Conservation (phyloP, 2,329 filamentous ascomycete species). For the Chalara sp. region DNA sequence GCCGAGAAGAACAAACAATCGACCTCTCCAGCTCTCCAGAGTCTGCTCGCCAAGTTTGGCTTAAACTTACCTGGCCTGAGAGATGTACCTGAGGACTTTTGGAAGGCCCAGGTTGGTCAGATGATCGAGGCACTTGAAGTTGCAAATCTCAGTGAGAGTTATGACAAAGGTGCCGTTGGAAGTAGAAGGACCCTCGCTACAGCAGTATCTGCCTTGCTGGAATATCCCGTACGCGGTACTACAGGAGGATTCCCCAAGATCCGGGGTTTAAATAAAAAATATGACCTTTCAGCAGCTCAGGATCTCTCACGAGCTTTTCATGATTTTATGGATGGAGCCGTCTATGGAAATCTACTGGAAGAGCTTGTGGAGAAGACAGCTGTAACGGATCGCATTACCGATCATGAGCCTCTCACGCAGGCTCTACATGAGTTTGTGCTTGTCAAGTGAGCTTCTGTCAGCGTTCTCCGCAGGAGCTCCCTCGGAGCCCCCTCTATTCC, state of each 20-base stretch:
- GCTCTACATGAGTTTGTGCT: conserved; percentile 62
- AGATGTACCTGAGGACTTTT: conserved; percentile 57
- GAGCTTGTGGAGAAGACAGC: conserved; percentile 55
- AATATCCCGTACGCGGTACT: conserved; percentile 8
- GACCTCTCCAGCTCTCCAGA: conserved; percentile 59
- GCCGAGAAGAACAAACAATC: conserved; percentile 33
- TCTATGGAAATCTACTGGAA: conserved; percentile 63
- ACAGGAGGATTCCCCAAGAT: conserved; percentile 32
- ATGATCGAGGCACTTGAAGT: conserved; percentile 56
- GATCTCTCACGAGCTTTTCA: conserved; percentile 61
- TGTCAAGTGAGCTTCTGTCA: conserved; percentile 28
- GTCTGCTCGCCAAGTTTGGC: conserved; percentile 57
- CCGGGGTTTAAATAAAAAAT: conserved; percentile 31
- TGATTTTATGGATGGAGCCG: conserved; percentile 55
- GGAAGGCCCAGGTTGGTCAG: conserved; percentile 53
- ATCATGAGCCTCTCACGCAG: conserved; percentile 54
- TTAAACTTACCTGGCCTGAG: conserved; percentile 60
- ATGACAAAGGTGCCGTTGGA: conserved; percentile 71
- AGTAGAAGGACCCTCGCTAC: conserved; percentile 70
- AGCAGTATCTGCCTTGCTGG: conserved; percentile 25
- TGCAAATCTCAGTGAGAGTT: conserved; percentile 71
- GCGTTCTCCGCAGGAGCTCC: neutral
- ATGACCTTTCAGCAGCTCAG: conserved; percentile 51
- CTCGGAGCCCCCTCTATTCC: neutral
- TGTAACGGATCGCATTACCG: conserved; percentile 55